phyloP scores from a whole-genome alignment of 306 rosid species.

The Glycine latifolia region DNA sequence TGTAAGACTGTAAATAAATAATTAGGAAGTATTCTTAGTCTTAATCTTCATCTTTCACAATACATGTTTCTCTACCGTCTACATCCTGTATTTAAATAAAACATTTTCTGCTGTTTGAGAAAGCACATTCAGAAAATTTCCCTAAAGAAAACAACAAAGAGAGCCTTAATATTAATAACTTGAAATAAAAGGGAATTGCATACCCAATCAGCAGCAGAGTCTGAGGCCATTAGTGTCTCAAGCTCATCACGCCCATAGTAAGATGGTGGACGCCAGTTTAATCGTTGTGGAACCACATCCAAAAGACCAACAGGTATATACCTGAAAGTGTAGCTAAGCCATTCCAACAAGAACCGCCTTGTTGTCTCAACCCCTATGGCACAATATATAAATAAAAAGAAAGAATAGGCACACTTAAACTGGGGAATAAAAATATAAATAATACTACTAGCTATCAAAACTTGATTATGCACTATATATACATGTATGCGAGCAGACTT shows the following conservation, averaged over 20 bases:
- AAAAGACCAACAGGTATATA: constrained; percentile 89
- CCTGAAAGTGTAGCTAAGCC: constrained; percentile 94
- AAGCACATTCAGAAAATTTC: constrained; percentile 4
- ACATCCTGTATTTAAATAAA: background rate
- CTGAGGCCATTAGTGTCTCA: constrained; percentile 95
- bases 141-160: background rate
- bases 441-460: constrained; percentile 24
- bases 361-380: constrained; percentile 90
- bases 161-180: constrained; percentile 9
- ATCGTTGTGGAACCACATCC: constrained; percentile 79
- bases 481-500: constrained; percentile 29
- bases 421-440: background rate
- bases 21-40: background rate
- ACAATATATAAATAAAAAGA: constrained; percentile 11
- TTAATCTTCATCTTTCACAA: constrained; percentile 17
- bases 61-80: background rate
- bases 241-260: constrained; percentile 84
- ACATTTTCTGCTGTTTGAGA: background rate
- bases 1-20: background rate
- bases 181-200: constrained; percentile 31
- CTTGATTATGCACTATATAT: background rate
- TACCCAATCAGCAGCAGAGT: constrained; percentile 99
- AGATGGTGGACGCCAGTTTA: constrained; percentile 90
- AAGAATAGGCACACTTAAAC: background rate
- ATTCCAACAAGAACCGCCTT: constrained; percentile 85